Percentiles rank a stretch among this genome's conserved stretches.
Evolutionary conservation across 345 rosid species (phyloP).

Genomic region (Bruguiera sexangula): DNA sequence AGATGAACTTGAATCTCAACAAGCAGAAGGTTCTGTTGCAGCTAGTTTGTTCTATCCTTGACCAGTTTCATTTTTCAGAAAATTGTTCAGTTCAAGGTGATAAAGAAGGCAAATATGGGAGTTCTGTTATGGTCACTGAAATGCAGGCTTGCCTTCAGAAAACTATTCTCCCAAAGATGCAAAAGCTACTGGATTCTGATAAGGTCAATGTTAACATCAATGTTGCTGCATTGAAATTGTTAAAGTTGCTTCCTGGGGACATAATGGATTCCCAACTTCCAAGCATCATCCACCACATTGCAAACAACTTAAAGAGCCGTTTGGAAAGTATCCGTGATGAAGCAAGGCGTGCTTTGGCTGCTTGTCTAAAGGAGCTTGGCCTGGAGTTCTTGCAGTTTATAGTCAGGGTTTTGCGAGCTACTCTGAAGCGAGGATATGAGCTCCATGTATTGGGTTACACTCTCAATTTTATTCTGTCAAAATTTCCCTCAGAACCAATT

Average conservation of each 20-base stretch:
- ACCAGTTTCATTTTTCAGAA: conserved; percentile 61
- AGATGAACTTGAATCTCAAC: conserved; percentile 51
- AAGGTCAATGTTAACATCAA: conserved; percentile 61
- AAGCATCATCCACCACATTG: conserved; percentile 60
- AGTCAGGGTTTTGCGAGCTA: conserved; percentile 52
- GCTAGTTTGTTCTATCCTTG: conserved; percentile 70
- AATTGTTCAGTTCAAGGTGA: conserved; percentile 33
- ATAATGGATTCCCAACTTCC: conserved; percentile 73
- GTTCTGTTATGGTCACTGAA: conserved; percentile 30
- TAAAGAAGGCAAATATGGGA: conserved; percentile 21
- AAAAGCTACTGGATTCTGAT: conserved; percentile 54
- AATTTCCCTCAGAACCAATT: conserved; percentile 37
- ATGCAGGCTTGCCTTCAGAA: conserved; percentile 58
- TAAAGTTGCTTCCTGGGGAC: conserved; percentile 82
- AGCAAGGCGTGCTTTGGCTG: conserved; percentile 79
- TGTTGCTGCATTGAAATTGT: conserved; percentile 72
- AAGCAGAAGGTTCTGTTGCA: conserved; percentile 68
- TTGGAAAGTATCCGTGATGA: conserved; percentile 63
- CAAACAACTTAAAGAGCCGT: conserved; percentile 69
- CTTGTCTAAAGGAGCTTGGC: conserved; percentile 90
- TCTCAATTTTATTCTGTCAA: conserved; percentile 58
- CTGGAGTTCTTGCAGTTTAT: conserved; percentile 70
- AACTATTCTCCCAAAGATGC: conserved; percentile 63
- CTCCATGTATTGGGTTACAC: conserved; percentile 84
- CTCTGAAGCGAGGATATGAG: conserved; percentile 79